These are phyloP conservation scores for Gossypium mustelinum DNA, from an alignment of 345 rosid species.

Conservation along the genomic window DNA sequence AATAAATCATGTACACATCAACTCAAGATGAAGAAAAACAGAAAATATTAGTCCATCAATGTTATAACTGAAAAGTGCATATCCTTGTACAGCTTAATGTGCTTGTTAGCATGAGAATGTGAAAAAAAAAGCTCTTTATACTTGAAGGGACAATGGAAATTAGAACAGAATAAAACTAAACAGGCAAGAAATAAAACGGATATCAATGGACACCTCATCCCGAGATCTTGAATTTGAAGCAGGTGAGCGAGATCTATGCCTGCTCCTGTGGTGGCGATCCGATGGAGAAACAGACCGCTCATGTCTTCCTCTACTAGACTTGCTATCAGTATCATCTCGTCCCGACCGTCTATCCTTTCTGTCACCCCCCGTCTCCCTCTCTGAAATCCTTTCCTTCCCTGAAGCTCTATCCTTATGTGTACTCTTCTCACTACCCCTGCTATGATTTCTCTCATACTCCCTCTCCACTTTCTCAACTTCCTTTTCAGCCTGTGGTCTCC, in stretches of 20 bases:
- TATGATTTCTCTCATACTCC: slow-evolving; percentile 38
- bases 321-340: slow-evolving; percentile 51
- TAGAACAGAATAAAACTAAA: slow-evolving; percentile 9
- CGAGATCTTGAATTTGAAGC: slow-evolving; percentile 37
- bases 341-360: slow-evolving; percentile 50
- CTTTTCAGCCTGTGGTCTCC: slow-evolving; percentile 49
- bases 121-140: background rate
- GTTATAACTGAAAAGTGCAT: background rate
- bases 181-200: slow-evolving; percentile 19
- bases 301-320: slow-evolving; percentile 44
- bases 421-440: slow-evolving; percentile 46
- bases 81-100: background rate
- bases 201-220: slow-evolving; percentile 65
- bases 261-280: slow-evolving; percentile 46
- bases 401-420: slow-evolving; percentile 26
- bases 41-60: background rate
- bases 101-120: background rate
- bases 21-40: background rate
- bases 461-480: slow-evolving; percentile 48
- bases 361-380: slow-evolving; percentile 39
- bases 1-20: background rate
- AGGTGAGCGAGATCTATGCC: slow-evolving; percentile 60
- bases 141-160: background rate
- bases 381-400: slow-evolving; percentile 36
- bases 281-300: slow-evolving; percentile 50